phyloP scores from a whole-genome alignment of 2,329 filamentous ascomycete genomes.

The Erysiphe pulchra region DNA sequence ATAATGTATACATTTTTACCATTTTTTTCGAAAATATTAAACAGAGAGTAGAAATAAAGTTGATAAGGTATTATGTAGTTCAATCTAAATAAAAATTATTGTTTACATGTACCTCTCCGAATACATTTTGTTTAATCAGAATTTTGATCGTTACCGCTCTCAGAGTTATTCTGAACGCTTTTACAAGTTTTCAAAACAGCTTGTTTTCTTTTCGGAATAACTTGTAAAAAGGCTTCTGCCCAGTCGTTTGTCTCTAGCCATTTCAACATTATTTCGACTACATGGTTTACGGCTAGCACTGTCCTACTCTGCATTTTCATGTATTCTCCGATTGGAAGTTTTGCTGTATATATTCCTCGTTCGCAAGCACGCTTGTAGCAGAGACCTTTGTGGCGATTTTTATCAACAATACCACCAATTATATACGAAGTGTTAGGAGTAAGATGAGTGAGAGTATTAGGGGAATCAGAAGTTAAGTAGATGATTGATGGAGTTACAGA shows the following conservation, averaged over 20 bases:
- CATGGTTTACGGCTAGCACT: constrained; percentile 83
- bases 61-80: too few species aligned
- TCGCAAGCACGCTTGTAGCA: constrained; percentile 64
- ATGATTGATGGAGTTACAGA: constrained; percentile 30
- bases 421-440: constrained; percentile 81
- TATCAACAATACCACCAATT: constrained; percentile 82
- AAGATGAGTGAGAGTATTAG: constrained; percentile 54
- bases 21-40: too few species aligned
- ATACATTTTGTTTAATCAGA: too few species aligned
- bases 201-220: constrained; percentile 79
- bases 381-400: constrained; percentile 84
- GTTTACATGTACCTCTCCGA: too few species aligned
- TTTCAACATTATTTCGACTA: constrained; percentile 83
- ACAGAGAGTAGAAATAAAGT: too few species aligned
- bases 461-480: constrained; percentile 83
- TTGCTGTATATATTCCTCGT: constrained; percentile 61
- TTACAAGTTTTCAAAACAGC: constrained; percentile 24
- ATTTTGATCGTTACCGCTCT: too few species aligned
- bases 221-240: constrained; percentile 66
- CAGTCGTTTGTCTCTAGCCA: constrained; percentile 84
- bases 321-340: constrained; percentile 83
- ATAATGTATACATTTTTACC: too few species aligned
- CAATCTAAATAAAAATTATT: too few species aligned
- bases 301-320: constrained; percentile 71
- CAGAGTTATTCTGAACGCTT: background rate